These are phyloP conservation scores for Penicillium palitans DNA, from an alignment of 2,329 filamentous ascomycete genomes.

Conservation along the genomic window DNA sequence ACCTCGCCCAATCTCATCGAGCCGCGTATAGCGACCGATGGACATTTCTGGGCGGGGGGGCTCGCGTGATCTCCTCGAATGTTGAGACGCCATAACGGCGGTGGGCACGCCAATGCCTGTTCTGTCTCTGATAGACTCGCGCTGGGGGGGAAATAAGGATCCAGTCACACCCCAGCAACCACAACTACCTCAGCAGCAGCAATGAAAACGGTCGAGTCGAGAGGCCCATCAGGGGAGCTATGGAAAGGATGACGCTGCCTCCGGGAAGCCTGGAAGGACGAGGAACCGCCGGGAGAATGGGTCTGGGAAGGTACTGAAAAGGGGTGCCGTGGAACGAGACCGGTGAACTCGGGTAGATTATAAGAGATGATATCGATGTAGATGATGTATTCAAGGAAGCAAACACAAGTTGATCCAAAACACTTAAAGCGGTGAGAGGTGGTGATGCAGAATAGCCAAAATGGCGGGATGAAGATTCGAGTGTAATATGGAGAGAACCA, in stretches of 20 bases:
- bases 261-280: conserved; percentile 17
- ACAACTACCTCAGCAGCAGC: conserved; percentile 40
- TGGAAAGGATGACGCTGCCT: conserved; percentile 11
- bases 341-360: conserved; percentile 9
- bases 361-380: conserved; percentile 5
- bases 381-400: conserved; percentile 2
- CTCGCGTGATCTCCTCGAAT: conserved; percentile 44
- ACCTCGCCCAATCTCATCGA: conserved; percentile 91
- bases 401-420: conserved; percentile 8
- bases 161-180: conserved; percentile 31
- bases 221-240: conserved; percentile 39
- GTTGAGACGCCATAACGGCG: conserved; percentile 47
- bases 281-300: conserved; percentile 20
- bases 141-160: conserved; percentile 7
- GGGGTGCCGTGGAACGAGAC: conserved; percentile 21
- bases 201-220: conserved; percentile 23
- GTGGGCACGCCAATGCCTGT: conserved; percentile 20
- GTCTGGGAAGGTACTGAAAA: conserved; percentile 9
- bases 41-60: conserved; percentile 37
- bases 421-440: conserved; percentile 5
- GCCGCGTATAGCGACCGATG: conserved; percentile 76
- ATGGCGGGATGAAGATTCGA: conserved; percentile 2
- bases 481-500: conserved; percentile 4
- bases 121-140: conserved; percentile 17
- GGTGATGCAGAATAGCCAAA: background rate